These are phyloP conservation scores for Lenzites betulinus DNA, from an alignment of 768 basidiomycete species.

Conservation along the genomic window DNA sequence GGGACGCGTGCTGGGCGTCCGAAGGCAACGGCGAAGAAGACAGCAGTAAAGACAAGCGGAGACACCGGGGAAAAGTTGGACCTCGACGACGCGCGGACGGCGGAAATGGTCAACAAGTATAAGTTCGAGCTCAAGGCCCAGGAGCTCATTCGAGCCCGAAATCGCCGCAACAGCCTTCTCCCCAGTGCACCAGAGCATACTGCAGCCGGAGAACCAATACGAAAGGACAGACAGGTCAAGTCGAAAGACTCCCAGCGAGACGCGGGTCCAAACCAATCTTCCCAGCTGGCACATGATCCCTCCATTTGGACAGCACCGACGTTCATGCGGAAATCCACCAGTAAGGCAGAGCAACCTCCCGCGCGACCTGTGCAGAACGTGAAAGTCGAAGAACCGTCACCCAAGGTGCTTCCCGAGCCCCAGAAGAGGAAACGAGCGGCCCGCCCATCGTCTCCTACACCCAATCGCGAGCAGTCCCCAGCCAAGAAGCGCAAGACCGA, in stretches of 20 bases:
- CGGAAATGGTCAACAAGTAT: slow-evolving; percentile 13
- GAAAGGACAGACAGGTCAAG: background rate
- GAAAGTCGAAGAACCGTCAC: background rate
- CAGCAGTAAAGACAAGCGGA: background rate
- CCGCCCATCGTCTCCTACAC: background rate
- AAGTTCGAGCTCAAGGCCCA: background rate
- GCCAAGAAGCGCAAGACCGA: slow-evolving; percentile 15
- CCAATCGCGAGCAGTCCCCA: background rate
- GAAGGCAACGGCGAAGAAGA: background rate
- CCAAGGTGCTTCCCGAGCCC: background rate
- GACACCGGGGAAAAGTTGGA: slow-evolving; percentile 1
- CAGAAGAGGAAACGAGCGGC: background rate
- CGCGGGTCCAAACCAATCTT: background rate
- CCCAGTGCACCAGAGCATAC: background rate
- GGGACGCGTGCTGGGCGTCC: background rate
- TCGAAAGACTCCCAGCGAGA: background rate
- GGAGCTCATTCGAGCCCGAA: background rate
- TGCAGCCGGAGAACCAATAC: background rate
- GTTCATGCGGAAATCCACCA: slow-evolving; percentile 16
- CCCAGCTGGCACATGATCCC: slow-evolving; percentile 17
- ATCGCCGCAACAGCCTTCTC: background rate
- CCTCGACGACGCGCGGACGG: slow-evolving; percentile 24
- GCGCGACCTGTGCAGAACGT: background rate
- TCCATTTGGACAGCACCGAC: slow-evolving; percentile 19
- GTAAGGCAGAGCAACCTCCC: background rate